Conservation (phyloP, 1,284 basidiomycete species). For the Ustilago loliicola region DNA sequence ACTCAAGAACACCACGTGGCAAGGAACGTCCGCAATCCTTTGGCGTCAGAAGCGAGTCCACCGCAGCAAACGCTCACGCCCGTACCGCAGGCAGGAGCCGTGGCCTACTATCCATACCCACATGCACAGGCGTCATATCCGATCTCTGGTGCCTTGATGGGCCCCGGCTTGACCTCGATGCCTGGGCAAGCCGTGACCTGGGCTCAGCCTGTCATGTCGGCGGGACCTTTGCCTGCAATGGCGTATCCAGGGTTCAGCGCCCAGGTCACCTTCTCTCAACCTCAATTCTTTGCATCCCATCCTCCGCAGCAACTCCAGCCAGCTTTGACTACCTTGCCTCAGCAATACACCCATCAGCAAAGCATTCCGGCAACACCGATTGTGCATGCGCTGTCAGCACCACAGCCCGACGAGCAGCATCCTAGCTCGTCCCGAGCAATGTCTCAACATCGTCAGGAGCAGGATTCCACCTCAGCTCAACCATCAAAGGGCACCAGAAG, state of each 20-base stretch:
- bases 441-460: background rate
- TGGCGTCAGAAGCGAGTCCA: background rate
- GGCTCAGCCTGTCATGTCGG: slow-evolving; percentile 32
- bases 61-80: slow-evolving; percentile 4
- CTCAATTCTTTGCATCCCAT: slow-evolving; percentile 40
- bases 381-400: background rate
- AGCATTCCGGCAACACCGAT: background rate
- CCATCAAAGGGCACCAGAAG: background rate
- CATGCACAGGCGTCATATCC: slow-evolving; percentile 20
- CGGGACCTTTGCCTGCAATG: slow-evolving; percentile 20
- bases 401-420: background rate
- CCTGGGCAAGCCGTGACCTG: slow-evolving; percentile 31
- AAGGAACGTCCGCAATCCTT: background rate
- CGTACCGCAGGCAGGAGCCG: slow-evolving; percentile 6
- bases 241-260: slow-evolving; percentile 44
- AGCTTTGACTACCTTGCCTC: slow-evolving; percentile 6
- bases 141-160: slow-evolving; percentile 10
- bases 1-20: background rate
- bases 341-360: slow-evolving; percentile 18
- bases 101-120: slow-evolving; percentile 32
- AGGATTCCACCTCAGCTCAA: background rate
- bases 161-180: slow-evolving; percentile 11
- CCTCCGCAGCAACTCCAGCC: slow-evolving; percentile 19
- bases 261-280: slow-evolving; percentile 42
- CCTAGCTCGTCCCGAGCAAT: background rate